phyloP scores from a whole-genome alignment of 1,284 basidiomycete species.

The Naganishia cerealis region DNA sequence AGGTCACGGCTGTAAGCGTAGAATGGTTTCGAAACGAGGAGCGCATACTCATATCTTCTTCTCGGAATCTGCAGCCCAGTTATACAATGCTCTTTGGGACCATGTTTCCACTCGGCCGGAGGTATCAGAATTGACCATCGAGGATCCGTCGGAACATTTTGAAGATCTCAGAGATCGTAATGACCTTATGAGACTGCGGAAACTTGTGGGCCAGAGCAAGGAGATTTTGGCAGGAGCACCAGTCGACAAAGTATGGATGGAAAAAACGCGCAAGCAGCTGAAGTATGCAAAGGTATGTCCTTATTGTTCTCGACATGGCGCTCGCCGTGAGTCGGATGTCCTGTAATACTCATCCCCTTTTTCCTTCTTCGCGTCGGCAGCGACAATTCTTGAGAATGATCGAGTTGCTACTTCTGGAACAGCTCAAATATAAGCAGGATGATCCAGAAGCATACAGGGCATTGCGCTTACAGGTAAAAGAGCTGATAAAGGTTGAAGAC shows the following conservation, averaged over 20 bases:
- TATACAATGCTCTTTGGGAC: conserved; percentile 84
- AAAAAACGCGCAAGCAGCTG: conserved; percentile 72
- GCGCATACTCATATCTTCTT: not conserved
- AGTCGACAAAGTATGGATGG: conserved; percentile 73
- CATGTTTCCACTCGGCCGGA: conserved; percentile 66
- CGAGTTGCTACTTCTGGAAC: conserved; percentile 83
- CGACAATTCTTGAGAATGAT: conserved; percentile 87
- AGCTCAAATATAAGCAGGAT: conserved; percentile 61
- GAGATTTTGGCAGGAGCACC: conserved; percentile 70
- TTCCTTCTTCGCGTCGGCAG: conserved; percentile 53
- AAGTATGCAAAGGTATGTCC: conserved; percentile 81
- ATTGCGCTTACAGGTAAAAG: conserved; percentile 63
- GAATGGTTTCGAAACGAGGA: not conserved
- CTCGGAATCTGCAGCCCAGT: conserved; percentile 62
- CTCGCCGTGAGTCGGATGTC: not conserved
- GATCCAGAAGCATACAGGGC: conserved; percentile 64
- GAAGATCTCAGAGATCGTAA: conserved; percentile 91
- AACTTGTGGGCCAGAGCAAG: conserved; percentile 40
- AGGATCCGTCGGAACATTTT: conserved; percentile 94
- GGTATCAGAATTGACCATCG: conserved; percentile 87
- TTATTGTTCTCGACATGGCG: not conserved
- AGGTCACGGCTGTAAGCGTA: conserved; percentile 79
- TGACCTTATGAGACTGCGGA: conserved; percentile 69
- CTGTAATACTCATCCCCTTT: too few species aligned
- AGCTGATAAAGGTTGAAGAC: not conserved